A percentile compares a stretch with the other conserved stretches of the same genome.
phyloP scores from a whole-genome alignment of 495 filamentous ascomycete genomes.

The Pyronema omphalodes region DNA sequence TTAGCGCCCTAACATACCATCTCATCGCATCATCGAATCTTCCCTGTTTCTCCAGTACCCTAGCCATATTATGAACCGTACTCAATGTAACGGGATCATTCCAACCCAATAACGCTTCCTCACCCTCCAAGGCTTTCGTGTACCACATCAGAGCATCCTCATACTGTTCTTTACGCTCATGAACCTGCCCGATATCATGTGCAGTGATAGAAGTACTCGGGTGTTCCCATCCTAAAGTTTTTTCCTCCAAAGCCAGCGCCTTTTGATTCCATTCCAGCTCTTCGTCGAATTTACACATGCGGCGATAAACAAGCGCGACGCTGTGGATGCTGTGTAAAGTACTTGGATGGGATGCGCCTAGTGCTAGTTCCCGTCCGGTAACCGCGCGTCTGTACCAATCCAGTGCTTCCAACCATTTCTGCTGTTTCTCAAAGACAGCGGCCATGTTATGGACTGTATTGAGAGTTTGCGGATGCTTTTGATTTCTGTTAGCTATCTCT shows the following conservation, averaged over 20 bases:
- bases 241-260: slow-evolving; percentile 10
- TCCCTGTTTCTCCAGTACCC: not conserved
- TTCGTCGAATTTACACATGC: too few species aligned
- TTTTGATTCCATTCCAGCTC: not conserved
- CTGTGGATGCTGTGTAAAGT: slow-evolving; percentile 10
- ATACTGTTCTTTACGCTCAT: not conserved
- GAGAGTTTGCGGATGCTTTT: slow-evolving; percentile 14
- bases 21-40: slow-evolving; percentile 1
- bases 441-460: slow-evolving; percentile 7
- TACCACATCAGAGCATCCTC: slow-evolving; percentile 14
- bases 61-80: not conserved
- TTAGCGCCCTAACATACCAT: slow-evolving; percentile 5
- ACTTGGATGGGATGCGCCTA: slow-evolving; percentile 10
- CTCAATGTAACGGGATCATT: not conserved
- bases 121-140: slow-evolving; percentile 7
- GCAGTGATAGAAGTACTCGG: not conserved
- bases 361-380: slow-evolving; percentile 8
- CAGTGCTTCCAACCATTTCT: slow-evolving; percentile 13
- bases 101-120: slow-evolving; percentile 9
- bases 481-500: not conserved
- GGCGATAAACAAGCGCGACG: not conserved
- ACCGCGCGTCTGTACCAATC: slow-evolving; percentile 15
- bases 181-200: not conserved
- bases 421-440: slow-evolving; percentile 7
- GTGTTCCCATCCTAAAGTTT: not conserved